Conservation (phyloP, 1,284 basidiomycete genomes). For the Coniferiporia sulphurascens region DNA sequence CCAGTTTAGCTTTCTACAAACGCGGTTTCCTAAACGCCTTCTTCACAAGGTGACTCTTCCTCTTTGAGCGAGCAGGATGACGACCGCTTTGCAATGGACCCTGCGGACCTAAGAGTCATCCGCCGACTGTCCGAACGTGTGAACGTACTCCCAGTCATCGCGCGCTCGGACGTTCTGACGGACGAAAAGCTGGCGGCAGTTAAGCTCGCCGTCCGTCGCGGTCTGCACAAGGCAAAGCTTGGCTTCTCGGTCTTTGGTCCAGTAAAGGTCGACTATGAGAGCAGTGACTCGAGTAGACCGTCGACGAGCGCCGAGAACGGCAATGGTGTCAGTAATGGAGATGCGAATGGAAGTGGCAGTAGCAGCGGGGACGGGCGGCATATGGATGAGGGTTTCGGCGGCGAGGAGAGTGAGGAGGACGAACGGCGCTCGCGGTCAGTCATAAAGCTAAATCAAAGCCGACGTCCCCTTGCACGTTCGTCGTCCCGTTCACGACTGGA, state of each 20-base stretch:
- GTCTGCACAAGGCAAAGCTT: slow-evolving; percentile 57
- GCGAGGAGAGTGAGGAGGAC: slow-evolving; percentile 37
- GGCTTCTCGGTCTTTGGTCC: slow-evolving; percentile 71
- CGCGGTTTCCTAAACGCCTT: slow-evolving; percentile 23
- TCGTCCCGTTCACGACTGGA: slow-evolving; percentile 68
- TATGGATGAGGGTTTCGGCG: slow-evolving; percentile 27
- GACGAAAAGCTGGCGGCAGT: slow-evolving; percentile 79
- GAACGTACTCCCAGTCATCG: slow-evolving; percentile 75
- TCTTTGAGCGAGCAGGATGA: slow-evolving; percentile 27
- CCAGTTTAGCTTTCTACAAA: slow-evolving; percentile 26
- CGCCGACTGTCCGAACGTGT: slow-evolving; percentile 61
- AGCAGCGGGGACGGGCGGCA: slow-evolving; percentile 19
- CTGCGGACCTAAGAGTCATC: slow-evolving; percentile 73
- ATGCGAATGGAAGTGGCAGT: slow-evolving; percentile 18
- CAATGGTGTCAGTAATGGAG: slow-evolving; percentile 28
- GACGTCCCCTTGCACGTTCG: slow-evolving; percentile 43
- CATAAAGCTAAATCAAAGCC: slow-evolving; percentile 60
- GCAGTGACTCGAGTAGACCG: slow-evolving; percentile 20
- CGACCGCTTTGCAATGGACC: slow-evolving; percentile 55
- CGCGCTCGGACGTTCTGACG: slow-evolving; percentile 73
- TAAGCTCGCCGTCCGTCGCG: slow-evolving; percentile 66
- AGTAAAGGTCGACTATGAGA: slow-evolving; percentile 16
- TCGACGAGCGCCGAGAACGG: slow-evolving; percentile 24
- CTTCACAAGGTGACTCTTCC: not conserved
- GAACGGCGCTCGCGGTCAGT: slow-evolving; percentile 57